A percentile compares a stretch with the other conserved stretches of the same genome.
Conservation (phyloP, 2,329 filamentous ascomycete species). For the Chaetomium sp. region DNA sequence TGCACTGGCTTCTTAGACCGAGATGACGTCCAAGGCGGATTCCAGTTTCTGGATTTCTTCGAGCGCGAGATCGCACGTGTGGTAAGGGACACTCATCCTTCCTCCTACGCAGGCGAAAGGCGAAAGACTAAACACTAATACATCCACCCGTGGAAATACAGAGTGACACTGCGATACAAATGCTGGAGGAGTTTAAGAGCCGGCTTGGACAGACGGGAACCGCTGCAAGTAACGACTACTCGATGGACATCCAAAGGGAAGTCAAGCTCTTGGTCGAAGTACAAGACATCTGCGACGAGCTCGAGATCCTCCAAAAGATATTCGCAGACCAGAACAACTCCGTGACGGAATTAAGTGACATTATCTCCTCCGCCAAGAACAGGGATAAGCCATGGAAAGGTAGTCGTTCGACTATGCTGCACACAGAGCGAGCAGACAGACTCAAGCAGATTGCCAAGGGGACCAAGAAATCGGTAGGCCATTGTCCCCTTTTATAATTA, state of each 20-base stretch:
- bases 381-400: neutral
- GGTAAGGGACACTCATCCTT: neutral
- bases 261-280: neutral
- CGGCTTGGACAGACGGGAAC: neutral
- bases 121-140: too few relatives aligned
- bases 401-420: neutral
- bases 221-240: too few relatives aligned
- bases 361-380: neutral
- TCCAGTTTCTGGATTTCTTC: neutral
- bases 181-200: neutral
- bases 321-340: neutral
- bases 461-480: neutral
- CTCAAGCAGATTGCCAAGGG: neutral
- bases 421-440: neutral
- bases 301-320: neutral
- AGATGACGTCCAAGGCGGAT: neutral
- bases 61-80: neutral
- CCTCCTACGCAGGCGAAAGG: neutral
- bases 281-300: neutral
- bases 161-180: neutral
- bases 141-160: neutral
- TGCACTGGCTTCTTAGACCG: neutral
- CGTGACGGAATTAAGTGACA: neutral
- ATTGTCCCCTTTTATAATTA: neutral
- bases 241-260: neutral